Base-by-base conservation (phyloP, 2,329 filamentous ascomycete species). In the Epichloe coenophiala region DNA sequence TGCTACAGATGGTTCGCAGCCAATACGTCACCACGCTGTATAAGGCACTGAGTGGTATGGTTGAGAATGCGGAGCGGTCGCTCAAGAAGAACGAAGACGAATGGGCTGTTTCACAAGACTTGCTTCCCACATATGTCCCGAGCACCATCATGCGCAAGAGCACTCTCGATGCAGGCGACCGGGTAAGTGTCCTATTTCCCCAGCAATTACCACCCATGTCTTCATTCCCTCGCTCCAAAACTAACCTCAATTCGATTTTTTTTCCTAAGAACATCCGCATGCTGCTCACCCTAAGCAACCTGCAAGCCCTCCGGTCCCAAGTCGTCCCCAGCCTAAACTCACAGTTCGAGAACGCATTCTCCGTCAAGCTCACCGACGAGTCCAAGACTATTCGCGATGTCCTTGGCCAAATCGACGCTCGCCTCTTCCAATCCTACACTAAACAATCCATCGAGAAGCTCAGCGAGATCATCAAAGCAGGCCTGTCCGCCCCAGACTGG, bases 1-100 rank as follows among this genome's bases (percentile, higher is more conserved):
- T 96, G 42, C 72, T 97, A 42, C 87, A 95, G 64, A 88, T 90
- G 79, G 88, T 97, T 15, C 80, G 90, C 56, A 85, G 83, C 56
- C 88, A 95, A 62, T 98, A 98, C 61, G 89, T 95, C 15, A 89
- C 85, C 6, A 95, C 90, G 52, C 71, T 98, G 42, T 97, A 97
- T 68, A 95, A 95, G 65, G 88, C 88, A 6, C 71, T 98, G 38
- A 94, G 88, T 59, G 93, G 91, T 21, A 91, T 98, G 81, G 89
- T 98, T 1, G 93, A 97, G 68, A 97, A 95, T 65, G 91, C 93
- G 3, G 89, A 97, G 68, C 81, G 81, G 51, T 77, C 83, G 3
- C 66, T 81, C 13, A 79, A 82, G 57, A 81, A 80, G 57, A 71
- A 78, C 1, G 81, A 84, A 44, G 77, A 81, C 53, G 77, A 80